Base-by-base conservation (phyloP, 306 rosid species). In the Prunus campanulata region DNA sequence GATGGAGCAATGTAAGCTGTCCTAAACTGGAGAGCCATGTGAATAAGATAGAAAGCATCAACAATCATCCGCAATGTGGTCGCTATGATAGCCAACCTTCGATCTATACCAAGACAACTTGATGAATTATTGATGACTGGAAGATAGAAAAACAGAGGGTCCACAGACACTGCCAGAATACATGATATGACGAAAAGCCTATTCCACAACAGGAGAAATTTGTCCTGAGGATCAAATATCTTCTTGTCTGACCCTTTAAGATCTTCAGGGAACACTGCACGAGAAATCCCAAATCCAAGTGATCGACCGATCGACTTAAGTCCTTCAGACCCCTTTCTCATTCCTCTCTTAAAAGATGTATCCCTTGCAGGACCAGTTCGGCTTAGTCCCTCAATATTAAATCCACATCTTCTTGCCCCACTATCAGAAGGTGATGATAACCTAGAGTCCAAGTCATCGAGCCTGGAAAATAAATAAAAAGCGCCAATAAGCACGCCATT, bases 1-100 rank as follows among this genome's bases (percentile, higher is more conserved):
- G 98, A 95, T 71, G 98, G 98, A 80, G 98, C 98, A 77, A 95
- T 92, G 81, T 92, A 92, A 54, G 96, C 97, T 42, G 97, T 95
- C 71, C 97, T 96, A 70, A 95, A 95, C 78, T 90, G 99, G 82
- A 95, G 93, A 74, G 96, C 99, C 96, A 95, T 95, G 90, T 87
- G 96, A 77, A 90, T 64, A 71, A 95, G 96, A 85, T 89, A 91
- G 86, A 95, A 95, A 71, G 84, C 88, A 84, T 95, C 99, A 47
- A 95, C 76, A 68, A 90, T 66, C 64, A 97, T 88, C 81, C 99
- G 87, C 86, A 95, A 69, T 67, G 99, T 92, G 68, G 93, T 95
- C 39, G 88, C 97, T 61, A 78, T 90, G 74, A 89, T 80, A 18
- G 97, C 96, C 85, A 95, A 74, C 77, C 80, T 92, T 74, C 83